Evolutionary conservation across 176 grass and related monocot genomes (phyloP), one percentile per base, ranked within the genome.

Genomic region (Aegilops speltoides): DNA sequence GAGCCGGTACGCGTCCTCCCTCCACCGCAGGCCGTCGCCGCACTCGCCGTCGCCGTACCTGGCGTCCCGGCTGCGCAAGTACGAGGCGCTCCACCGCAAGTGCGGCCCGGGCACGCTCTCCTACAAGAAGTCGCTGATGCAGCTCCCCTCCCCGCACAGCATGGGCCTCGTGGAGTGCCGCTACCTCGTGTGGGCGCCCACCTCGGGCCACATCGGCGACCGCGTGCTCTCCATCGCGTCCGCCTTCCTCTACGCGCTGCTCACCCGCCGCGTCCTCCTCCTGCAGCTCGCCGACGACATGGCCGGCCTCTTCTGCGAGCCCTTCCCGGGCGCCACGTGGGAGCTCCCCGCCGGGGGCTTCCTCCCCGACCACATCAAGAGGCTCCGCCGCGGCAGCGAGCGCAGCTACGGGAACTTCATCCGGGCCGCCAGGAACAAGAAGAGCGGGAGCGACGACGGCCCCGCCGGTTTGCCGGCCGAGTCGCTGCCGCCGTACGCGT

Each of bases 211-310:
- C 63, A 45, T 95, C 59, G 90, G 90, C 13, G 91, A 95, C 75
- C 81, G 88, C 78, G 86, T 95, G 68, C 32, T 95, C 59, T 88
- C 90, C 68, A 84, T 95, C 63, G 79, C 85, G 12, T 95, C 93
- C 5, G 85, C 90, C 0, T 95, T 95, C 77, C 90, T 95, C 76
- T 95, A 95, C 65, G 90, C 93, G 13, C 79, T 95, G 10, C 88
- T 92, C 73, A 95, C 93, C 41, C 34, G 60, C 64, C 77, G 93
- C 50, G 90, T 95, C 70, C 73, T 95, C 54, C 79, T 95, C 29
- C 73, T 88, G 46, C 11, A 95, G 82, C 20, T 81, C 29, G 24
- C 85, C 24, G 46, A 19, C 13, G 93, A 92, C 79, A 90, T 90
- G 88, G 57, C 48, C 13, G 88, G 87, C 32, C 63, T 95, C 75